Base-by-base conservation (phyloP, 1,284 basidiomycete species). In the Porodaedalea pini region DNA sequence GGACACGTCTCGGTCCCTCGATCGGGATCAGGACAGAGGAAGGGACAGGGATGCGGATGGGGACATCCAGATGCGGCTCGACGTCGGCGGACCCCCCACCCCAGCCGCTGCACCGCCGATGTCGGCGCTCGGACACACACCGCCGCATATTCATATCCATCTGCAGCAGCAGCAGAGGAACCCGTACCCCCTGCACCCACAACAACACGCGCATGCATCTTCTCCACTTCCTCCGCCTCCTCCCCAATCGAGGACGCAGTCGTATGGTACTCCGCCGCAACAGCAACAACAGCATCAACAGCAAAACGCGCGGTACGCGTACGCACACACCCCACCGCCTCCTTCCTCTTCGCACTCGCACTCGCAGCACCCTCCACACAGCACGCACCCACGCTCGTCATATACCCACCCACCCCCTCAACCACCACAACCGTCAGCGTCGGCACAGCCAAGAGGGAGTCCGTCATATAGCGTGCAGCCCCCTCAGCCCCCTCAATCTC, bases 21-120 rank as follows among this genome's bases (percentile, higher is more conserved):
- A n/a, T n/a, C n/a, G n/a, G n/a, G n/a, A n/a, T n/a, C n/a, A n/a
- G 25, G 25, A 47, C 1, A 25, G 45, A 7, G 45, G 31, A 47
- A 27, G 45, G n/a, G 25, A n/a, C 8, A 17, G 32, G 17, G 41
- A 41, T 31, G 15, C 37, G 25, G 39, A 32, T 17, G 17, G 37
- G 3, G 41, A 41, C 2, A 21, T 29, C 17, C 7, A 19, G 1
- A 47, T 47, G 45, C 45, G 25, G 23, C n/a, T n/a, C n/a, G n/a
- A n/a, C 41, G 21, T 17, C 39, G n/a, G 17, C 25, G 21, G 8
- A n/a, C 6, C 17, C 48, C 7, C 50, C 23, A 39, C 53, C 40
- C 13, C 31, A 40, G 37, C 32, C 23, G 2, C 65, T 67, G 8
- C 59, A 61, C 21, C 51, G 61, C n/a, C 61, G 52, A 36, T 54